These are phyloP conservation scores for Warburgia ugandensis DNA, from an alignment of 164 flowering plant species.

Conservation along the genomic window DNA sequence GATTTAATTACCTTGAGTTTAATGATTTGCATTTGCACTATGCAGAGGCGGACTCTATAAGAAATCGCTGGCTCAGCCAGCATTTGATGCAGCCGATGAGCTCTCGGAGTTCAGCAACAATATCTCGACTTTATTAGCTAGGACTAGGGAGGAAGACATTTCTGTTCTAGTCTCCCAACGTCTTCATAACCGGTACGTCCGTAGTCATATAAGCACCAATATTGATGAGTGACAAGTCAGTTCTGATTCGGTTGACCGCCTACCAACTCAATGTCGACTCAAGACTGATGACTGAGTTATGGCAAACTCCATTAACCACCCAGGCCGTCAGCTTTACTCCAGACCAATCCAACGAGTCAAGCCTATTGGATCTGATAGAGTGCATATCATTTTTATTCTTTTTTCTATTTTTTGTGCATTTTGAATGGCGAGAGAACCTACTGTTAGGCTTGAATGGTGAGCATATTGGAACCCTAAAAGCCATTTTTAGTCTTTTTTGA, in stretches of 20 bases:
- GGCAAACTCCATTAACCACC: too few relatives aligned
- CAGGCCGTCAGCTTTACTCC: too few relatives aligned
- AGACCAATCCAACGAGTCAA: too few relatives aligned
- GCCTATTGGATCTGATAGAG: too few relatives aligned
- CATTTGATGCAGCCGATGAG: conserved; percentile 8
- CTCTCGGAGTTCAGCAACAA: background rate
- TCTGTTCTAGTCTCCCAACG: conserved; percentile 25
- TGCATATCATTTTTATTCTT: too few relatives aligned
- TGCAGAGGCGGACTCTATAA: conserved; percentile 19
- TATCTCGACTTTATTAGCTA: conserved; percentile 1
- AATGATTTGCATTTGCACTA: background rate
- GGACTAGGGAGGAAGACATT: conserved; percentile 14
- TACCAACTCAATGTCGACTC: background rate
- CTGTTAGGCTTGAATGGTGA: too few relatives aligned
- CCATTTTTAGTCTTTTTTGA: too few relatives aligned
- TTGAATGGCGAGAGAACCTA: too few relatives aligned
- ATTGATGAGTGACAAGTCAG: background rate
- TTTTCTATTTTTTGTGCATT: too few relatives aligned
- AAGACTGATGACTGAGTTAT: too few relatives aligned
- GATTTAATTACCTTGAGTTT: background rate
- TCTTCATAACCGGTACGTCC: conserved; percentile 16
- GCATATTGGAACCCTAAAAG: too few relatives aligned
- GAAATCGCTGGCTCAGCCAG: background rate
- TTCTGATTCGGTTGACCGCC: background rate
- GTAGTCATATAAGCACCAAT: background rate